Evolutionary conservation across 257 asterid genomes (phyloP).

Genomic region (Gentiana macrophylla): DNA sequence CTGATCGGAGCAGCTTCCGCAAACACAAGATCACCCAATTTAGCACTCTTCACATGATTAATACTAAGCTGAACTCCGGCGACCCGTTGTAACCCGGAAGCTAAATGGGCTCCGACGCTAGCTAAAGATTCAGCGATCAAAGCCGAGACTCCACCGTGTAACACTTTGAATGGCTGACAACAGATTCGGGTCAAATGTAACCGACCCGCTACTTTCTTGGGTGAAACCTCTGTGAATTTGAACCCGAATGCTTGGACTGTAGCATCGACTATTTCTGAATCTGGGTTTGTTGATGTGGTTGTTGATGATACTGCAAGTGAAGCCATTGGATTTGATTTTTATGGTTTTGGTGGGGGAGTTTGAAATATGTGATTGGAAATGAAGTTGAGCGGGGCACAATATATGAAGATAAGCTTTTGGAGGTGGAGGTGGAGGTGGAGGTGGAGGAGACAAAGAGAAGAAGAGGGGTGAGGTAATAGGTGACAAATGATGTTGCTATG

Average conservation of each 20-base stretch:
- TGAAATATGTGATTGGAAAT: no score
- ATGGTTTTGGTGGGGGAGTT: no score
- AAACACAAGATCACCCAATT: slow-evolving; percentile 51
- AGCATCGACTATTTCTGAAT: slow-evolving; percentile 37
- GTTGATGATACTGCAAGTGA: not conserved
- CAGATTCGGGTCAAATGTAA: slow-evolving; percentile 46
- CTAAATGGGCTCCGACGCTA: slow-evolving; percentile 36
- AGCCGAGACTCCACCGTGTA: slow-evolving; percentile 46
- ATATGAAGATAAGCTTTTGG: no score
- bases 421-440: no score
- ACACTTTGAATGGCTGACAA: slow-evolving; percentile 53
- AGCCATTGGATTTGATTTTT: no score
- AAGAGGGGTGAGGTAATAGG: no score
- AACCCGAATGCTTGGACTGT: slow-evolving; percentile 55
- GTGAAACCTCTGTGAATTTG: slow-evolving; percentile 49
- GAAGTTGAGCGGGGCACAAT: no score
- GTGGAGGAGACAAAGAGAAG: no score
- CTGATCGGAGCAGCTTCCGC: slow-evolving; percentile 67
- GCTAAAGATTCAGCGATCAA: slow-evolving; percentile 34
- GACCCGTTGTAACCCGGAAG: slow-evolving; percentile 29
- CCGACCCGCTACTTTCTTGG: slow-evolving; percentile 52
- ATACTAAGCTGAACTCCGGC: slow-evolving; percentile 36
- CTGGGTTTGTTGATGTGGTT: slow-evolving; percentile 14
- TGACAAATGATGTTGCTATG: no score
- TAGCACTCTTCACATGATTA: slow-evolving; percentile 52